These are phyloP conservation scores for Zygotorulaspora mrakii DNA, from an alignment of 1,139 yeast genomes.

Conservation along the genomic window DNA sequence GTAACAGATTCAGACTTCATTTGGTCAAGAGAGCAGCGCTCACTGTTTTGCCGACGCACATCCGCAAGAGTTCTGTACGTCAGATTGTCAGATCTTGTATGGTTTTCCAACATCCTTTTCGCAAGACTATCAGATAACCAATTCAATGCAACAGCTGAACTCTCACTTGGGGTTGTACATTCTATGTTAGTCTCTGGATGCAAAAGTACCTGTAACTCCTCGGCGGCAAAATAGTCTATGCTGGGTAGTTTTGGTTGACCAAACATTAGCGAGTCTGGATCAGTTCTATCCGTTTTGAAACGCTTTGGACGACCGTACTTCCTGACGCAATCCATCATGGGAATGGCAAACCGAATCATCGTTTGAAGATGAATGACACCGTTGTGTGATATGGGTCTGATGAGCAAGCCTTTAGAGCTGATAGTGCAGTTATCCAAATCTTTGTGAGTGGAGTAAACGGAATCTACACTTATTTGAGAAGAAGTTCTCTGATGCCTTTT, in stretches of 20 bases:
- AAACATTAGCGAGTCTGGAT: slow-evolving; percentile 29
- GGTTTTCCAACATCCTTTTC: slow-evolving; percentile 11
- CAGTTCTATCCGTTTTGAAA: slow-evolving; percentile 26
- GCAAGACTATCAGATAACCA: slow-evolving; percentile 9
- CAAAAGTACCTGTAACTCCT: slow-evolving; percentile 17
- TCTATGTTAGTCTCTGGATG: slow-evolving; percentile 3
- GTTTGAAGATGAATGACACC: slow-evolving; percentile 32
- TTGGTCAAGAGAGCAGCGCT: slow-evolving; percentile 1
- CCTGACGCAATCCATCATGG: slow-evolving; percentile 30
- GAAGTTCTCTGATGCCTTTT: slow-evolving; percentile 12
- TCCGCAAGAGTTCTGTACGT: slow-evolving; percentile 9
- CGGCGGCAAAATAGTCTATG: slow-evolving; percentile 25
- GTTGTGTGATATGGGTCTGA: slow-evolving; percentile 33
- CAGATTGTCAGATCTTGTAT: slow-evolving; percentile 11
- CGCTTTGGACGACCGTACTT: slow-evolving; percentile 34
- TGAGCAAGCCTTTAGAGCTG: slow-evolving; percentile 24
- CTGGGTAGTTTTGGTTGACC: slow-evolving; percentile 33
- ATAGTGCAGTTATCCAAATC: slow-evolving; percentile 14
- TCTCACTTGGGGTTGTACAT: slow-evolving; percentile 9
- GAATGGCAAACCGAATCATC: slow-evolving; percentile 30
- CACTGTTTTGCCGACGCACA: background rate
- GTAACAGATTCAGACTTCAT: slow-evolving; percentile 6
- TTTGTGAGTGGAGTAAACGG: slow-evolving; percentile 10
- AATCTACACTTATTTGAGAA: slow-evolving; percentile 12
- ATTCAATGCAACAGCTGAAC: slow-evolving; percentile 13